Percentiles rank a stretch among this genome's conserved stretches.
phyloP scores from a whole-genome alignment of 108 stramenopile species.

The Chaetoceros tenuissimus region DNA sequence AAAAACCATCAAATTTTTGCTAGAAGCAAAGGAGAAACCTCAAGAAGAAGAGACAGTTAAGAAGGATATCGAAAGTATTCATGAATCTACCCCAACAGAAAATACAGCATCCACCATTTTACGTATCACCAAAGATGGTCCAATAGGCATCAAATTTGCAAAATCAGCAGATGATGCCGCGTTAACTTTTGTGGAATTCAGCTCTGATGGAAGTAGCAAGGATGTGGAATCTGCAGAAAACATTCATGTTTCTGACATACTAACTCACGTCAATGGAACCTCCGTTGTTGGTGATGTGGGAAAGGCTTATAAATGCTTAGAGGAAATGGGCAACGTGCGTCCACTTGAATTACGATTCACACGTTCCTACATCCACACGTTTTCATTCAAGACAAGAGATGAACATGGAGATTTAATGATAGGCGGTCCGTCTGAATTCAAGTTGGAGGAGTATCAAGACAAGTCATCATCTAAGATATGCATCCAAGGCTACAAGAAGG shows the following conservation, averaged over 20 bases:
- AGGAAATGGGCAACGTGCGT: slow-evolving; percentile 41
- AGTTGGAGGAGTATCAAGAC: slow-evolving; percentile 36
- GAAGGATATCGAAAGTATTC: neutral
- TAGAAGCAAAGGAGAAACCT: slow-evolving; percentile 1
- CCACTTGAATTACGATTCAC: slow-evolving; percentile 63
- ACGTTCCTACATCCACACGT: slow-evolving; percentile 41
- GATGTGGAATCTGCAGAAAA: slow-evolving; percentile 3
- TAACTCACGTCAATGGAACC: slow-evolving; percentile 61
- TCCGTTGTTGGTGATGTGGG: slow-evolving; percentile 50
- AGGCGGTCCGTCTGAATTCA: slow-evolving; percentile 67
- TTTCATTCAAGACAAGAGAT: slow-evolving; percentile 35
- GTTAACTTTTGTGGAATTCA: slow-evolving; percentile 12
- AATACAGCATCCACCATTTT: slow-evolving; percentile 28
- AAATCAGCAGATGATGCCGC: slow-evolving; percentile 46
- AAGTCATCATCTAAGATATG: slow-evolving; percentile 39
- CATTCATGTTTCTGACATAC: slow-evolving; percentile 42
- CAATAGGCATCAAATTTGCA: slow-evolving; percentile 71
- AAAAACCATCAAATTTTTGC: slow-evolving; percentile 68
- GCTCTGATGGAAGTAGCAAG: neutral
- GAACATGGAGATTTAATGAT: slow-evolving; percentile 8
- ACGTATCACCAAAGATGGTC: slow-evolving; percentile 37
- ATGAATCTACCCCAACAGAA: slow-evolving; percentile 1
- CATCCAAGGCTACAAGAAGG: slow-evolving; percentile 52
- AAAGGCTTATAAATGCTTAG: slow-evolving; percentile 41
- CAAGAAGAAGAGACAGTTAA: neutral